Evolutionary conservation across 495 filamentous ascomycete species (phyloP).

Genomic region (Lasiosphaeria hispida): DNA sequence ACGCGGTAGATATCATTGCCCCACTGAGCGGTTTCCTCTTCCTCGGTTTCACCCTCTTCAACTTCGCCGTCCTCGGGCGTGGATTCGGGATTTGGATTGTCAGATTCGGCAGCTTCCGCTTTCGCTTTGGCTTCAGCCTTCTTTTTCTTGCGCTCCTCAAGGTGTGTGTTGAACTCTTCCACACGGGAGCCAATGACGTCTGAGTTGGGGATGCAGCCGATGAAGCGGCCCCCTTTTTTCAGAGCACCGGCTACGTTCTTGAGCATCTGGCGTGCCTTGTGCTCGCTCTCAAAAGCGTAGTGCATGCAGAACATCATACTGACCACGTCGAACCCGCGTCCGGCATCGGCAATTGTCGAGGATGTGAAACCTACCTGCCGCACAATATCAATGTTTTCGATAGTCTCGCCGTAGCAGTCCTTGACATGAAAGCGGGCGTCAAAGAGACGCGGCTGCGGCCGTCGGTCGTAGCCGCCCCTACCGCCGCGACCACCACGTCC

Average conservation of each 20-base stretch:
- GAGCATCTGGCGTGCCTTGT: constrained; percentile 86
- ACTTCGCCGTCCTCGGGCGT: constrained; percentile 44
- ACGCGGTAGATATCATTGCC: constrained; percentile 91
- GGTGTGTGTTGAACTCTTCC: constrained; percentile 55
- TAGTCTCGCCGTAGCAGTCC: constrained; percentile 82
- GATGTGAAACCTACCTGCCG: constrained; percentile 80
- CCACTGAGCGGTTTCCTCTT: constrained; percentile 68
- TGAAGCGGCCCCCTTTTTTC: constrained; percentile 90
- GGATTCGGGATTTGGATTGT: no score
- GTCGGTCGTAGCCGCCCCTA: constrained; percentile 43
- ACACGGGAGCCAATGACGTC: constrained; percentile 75
- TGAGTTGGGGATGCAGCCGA: constrained; percentile 90
- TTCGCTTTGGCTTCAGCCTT: constrained; percentile 23
- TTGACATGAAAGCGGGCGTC: constrained; percentile 81
- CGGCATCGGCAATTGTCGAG: constrained; percentile 50
- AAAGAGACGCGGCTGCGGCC: constrained; percentile 58
- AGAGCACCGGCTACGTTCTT: constrained; percentile 84
- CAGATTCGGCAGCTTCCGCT: neutral
- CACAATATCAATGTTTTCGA: constrained; percentile 74
- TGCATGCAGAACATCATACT: constrained; percentile 99
- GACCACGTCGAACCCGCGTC: constrained; percentile 89
- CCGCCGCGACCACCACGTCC: constrained; percentile 62
- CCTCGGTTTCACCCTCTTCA: constrained; percentile 50
- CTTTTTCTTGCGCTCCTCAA: constrained; percentile 51
- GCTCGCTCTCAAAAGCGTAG: constrained; percentile 92